Base-by-base conservation (phyloP, 73 alveolate genomes). In the Paramecium octaurelia region DNA sequence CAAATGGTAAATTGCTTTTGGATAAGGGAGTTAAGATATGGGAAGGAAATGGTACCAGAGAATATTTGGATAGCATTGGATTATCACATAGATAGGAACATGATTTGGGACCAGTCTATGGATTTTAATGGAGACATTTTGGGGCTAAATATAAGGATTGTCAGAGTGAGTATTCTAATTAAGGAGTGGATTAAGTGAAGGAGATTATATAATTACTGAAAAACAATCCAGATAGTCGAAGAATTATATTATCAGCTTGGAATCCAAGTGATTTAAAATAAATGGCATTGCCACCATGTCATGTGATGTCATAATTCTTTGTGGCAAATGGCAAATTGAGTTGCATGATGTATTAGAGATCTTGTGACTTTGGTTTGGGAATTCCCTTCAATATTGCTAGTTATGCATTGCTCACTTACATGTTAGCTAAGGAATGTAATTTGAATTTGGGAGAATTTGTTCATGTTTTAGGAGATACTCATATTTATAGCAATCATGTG, bases 201-300 rank as follows among this genome's bases (percentile, higher is more conserved):
- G 88, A 73, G 92, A 40, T 8, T 96, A 96, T 85, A 40, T 97
- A 64, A 95, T 98, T 21, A 97, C 97, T 50, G 93, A 91, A 10
- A 99, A 99, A 29, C 29, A 93, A 84, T 83, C 93, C 85, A 88
- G 35, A 77, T 20, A 40, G 92, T 73, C 29, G 99, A 48, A 94
- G 99, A 43, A 96, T 98, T 38, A 68, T 97, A 31, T 60, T 98
- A 95, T 92, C 97, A 16, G 99, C 99, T 1, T 98, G 99, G 99
- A 98, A 98, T 93, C 98, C 99, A 3, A 89, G 92, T 20, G 99
- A 95, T 86, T 94, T 97, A 20, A 94, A 94, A 70, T 84, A 93
- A 42, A 98, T 98, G 99, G 99, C 99, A 38, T 95, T 98, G 24
- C 99, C 99, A 1, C 99, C 99, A 6, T 98, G 99, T 94, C 99